Base-by-base conservation (phyloP, 805 yeast species). In the Metschnikowia santaceciliae region DNA sequence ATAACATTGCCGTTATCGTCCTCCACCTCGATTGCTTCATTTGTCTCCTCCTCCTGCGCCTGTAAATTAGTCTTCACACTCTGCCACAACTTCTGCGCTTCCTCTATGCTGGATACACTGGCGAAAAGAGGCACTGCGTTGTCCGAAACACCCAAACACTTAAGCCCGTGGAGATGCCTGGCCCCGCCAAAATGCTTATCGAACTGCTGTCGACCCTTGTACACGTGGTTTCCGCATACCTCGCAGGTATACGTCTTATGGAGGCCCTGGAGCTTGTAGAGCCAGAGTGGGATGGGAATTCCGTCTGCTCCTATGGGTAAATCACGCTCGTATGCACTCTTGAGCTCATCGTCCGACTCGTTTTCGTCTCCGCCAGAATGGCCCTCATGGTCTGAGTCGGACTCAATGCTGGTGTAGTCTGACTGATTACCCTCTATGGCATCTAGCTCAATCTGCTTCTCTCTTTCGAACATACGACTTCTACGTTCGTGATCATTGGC, bases 1-100 rank as follows among this genome's bases (percentile, higher is more conserved):
- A 92, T 86, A 14, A 89, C 96, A 63, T 94, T 92, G 10, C 98
- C 99, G 15, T 89, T 90, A 1, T 81, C 86, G 63, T 94, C 98
- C 65, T 92, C 98, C 34, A 91, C 87, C 66, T 94, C 96, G 11
- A 85, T 77, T 1, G 82, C 80, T 48, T 76, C 73, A 55, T 84
- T 87, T 42, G 61, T 63, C 48, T 75, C 72, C 22, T 70, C 71
- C 32, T 74, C 72, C 47, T 66, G 67, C 8, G 64, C 57, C 39
- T 77, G 63, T 4, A 61, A 57, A 44, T 72, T 71, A 46, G 63
- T 60, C 49, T 71, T 70, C 8, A 84, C 54, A 26, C 68, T 70
- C 2, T 72, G 70, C 82, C 86, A 80, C 30, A 94, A 66, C 13
- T 71, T 67, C 32, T 72, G 53, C 0, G 91, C 97, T 44, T 91